These are phyloP conservation scores for Boletus edulis DNA, from an alignment of 768 basidiomycete genomes.

Conservation along the genomic window DNA sequence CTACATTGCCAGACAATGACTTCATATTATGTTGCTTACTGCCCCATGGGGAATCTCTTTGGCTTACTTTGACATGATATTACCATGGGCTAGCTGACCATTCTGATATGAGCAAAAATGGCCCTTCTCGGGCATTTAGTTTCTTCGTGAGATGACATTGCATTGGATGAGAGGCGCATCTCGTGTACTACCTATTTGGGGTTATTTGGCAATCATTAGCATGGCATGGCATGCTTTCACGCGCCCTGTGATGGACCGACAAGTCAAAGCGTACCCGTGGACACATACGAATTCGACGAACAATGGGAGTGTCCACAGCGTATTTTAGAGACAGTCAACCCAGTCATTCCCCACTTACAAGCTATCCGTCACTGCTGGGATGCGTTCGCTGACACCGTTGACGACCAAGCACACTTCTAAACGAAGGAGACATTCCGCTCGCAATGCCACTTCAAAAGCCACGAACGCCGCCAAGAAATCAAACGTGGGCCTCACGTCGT, in stretches of 20 bases:
- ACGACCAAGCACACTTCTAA: conserved; percentile 3
- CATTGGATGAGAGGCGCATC: too few relatives aligned
- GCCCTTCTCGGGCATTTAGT: too few relatives aligned
- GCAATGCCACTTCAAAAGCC: conserved; percentile 8
- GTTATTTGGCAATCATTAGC: too few relatives aligned
- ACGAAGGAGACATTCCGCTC: conserved; percentile 11
- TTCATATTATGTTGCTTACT: too few relatives aligned
- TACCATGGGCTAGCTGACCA: too few relatives aligned
- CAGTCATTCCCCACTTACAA: neutral
- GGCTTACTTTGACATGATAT: too few relatives aligned
- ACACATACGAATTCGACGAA: conserved; percentile 13
- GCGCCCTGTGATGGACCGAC: neutral
- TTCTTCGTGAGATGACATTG: too few relatives aligned
- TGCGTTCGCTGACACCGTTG: conserved; percentile 18
- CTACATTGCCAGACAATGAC: too few relatives aligned
- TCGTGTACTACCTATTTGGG: too few relatives aligned
- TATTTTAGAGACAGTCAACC: neutral
- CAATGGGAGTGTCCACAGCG: conserved; percentile 11
- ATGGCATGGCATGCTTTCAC: too few relatives aligned
- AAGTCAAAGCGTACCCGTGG: conserved; percentile 2
- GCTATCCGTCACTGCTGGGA: neutral
- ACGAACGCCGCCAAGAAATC: conserved; percentile 3
- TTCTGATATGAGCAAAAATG: too few relatives aligned
- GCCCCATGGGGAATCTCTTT: too few relatives aligned
- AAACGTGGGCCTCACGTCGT: conserved; percentile 1